A percentile compares a stretch with the other conserved stretches of the same genome.
Evolutionary conservation across 176 grass and related monocot species (phyloP).

Genomic region (Pharus latifolius): DNA sequence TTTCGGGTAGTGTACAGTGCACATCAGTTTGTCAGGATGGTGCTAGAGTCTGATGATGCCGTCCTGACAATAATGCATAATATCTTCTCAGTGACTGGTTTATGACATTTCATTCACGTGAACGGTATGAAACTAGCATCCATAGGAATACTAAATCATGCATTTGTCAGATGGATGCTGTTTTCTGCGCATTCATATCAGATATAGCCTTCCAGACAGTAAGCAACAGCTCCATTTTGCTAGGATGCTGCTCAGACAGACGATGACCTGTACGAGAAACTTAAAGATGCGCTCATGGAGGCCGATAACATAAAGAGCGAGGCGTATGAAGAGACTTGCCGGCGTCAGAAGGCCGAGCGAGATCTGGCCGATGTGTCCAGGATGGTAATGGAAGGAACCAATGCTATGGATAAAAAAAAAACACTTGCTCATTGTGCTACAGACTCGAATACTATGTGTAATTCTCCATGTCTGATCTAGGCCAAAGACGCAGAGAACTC

Average conservation of each 20-base stretch:
- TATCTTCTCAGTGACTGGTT: neutral
- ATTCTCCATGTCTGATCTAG: neutral
- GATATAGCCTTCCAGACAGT: neutral
- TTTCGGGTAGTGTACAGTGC: neutral
- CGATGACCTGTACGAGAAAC: slow-evolving; percentile 21
- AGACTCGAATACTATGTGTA: too few species aligned
- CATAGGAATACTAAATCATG: neutral
- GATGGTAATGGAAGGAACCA: slow-evolving; percentile 36
- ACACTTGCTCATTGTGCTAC: neutral
- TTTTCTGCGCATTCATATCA: neutral
- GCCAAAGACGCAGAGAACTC: slow-evolving; percentile 38
- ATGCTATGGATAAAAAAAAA: too few species aligned
- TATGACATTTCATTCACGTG: neutral
- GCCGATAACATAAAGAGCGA: slow-evolving; percentile 37
- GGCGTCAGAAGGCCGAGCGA: slow-evolving; percentile 61
- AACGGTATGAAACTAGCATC: neutral
- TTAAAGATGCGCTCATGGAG: slow-evolving; percentile 36
- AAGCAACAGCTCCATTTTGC: neutral
- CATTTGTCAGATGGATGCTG: too few species aligned
- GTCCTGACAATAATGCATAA: neutral
- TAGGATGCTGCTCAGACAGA: slow-evolving; percentile 29
- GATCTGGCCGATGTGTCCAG: slow-evolving; percentile 35
- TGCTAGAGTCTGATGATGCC: neutral
- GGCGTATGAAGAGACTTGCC: slow-evolving; percentile 46
- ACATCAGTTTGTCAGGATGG: too few species aligned